phyloP scores from a whole-genome alignment of 140 eudicot genomes.

The Bidens hawaiensis region DNA sequence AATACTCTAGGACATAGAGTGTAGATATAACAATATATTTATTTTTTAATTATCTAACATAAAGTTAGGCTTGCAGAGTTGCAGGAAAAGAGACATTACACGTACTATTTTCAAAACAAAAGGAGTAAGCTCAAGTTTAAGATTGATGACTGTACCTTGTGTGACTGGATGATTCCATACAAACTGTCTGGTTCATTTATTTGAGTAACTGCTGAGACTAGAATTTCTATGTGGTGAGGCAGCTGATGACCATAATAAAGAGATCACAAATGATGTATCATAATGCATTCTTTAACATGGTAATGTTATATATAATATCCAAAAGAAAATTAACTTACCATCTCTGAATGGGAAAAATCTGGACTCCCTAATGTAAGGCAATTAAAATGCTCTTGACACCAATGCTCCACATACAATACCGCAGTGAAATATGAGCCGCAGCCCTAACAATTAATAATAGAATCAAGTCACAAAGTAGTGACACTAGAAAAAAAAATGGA shows the following conservation, averaged over 20 bases:
- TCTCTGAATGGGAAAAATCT: conserved; percentile 84
- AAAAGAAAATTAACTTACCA: conserved; percentile 29
- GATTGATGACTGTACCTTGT: conserved; percentile 53
- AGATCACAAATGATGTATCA: background rate
- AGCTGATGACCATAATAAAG: conserved; percentile 44
- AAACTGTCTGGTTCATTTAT: conserved; percentile 98
- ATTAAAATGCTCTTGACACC: conserved; percentile 93
- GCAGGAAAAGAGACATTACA: background rate
- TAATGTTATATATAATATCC: conserved; percentile 4
- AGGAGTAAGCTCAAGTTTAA: background rate
- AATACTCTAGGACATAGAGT: too few relatives aligned
- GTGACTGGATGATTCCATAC: conserved; percentile 92
- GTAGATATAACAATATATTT: too few relatives aligned
- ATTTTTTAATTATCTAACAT: too few relatives aligned
- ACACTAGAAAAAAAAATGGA: background rate
- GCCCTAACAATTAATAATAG: conserved; percentile 34
- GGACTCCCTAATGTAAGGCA: conserved; percentile 81
- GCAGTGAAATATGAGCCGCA: conserved; percentile 97
- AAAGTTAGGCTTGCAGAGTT: too few relatives aligned
- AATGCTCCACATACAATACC: conserved; percentile 90
- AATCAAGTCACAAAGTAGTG: conserved; percentile 15
- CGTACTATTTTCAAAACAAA: background rate
- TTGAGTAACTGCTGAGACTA: conserved; percentile 88
- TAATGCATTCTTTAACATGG: background rate
- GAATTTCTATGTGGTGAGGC: conserved; percentile 78